phyloP scores from a whole-genome alignment of 139 green algal species.

The Picochlorum sp. region DNA sequence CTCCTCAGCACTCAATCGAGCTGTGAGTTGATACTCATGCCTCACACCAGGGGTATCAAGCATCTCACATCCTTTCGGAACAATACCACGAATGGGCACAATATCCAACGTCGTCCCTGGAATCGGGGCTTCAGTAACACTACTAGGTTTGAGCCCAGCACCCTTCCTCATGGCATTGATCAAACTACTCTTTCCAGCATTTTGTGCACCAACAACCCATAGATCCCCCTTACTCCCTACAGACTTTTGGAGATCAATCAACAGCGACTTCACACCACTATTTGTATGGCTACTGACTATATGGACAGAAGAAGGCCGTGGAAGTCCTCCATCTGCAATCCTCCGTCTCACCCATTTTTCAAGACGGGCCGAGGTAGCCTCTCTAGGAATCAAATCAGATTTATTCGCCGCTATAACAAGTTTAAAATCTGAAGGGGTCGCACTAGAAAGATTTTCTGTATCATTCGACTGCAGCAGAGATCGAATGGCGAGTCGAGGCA shows the following conservation, averaged over 20 bases:
- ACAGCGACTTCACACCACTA: constrained; percentile 39
- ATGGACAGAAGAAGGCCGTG: constrained; percentile 41
- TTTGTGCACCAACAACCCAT: constrained; percentile 85
- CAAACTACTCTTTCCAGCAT: constrained; percentile 91
- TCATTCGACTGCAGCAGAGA: constrained; percentile 17
- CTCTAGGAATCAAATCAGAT: constrained; percentile 73
- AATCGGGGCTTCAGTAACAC: constrained; percentile 73
- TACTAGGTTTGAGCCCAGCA: constrained; percentile 32
- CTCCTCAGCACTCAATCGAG: constrained; percentile 61
- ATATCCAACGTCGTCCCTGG: constrained; percentile 92
- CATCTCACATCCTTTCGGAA: constrained; percentile 58
- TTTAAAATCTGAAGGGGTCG: constrained; percentile 19
- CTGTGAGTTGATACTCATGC: constrained; percentile 78
- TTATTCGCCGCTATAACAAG: constrained; percentile 92
- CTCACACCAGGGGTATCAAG: constrained; percentile 94
- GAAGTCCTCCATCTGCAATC: constrained; percentile 41
- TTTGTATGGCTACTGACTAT: constrained; percentile 46
- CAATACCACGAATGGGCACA: constrained; percentile 66
- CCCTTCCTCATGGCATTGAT: constrained; percentile 80
- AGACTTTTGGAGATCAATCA: constrained; percentile 37
- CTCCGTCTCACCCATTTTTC: constrained; percentile 55
- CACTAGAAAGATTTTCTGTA: neutral
- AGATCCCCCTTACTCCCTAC: constrained; percentile 70
- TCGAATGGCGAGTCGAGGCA: constrained; percentile 57
- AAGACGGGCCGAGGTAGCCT: constrained; percentile 1